Percentiles rank a stretch among this genome's conserved stretches.
Evolutionary conservation across 108 stramenopile species (phyloP).

Genomic region (Pseudonitzschia pungens): DNA sequence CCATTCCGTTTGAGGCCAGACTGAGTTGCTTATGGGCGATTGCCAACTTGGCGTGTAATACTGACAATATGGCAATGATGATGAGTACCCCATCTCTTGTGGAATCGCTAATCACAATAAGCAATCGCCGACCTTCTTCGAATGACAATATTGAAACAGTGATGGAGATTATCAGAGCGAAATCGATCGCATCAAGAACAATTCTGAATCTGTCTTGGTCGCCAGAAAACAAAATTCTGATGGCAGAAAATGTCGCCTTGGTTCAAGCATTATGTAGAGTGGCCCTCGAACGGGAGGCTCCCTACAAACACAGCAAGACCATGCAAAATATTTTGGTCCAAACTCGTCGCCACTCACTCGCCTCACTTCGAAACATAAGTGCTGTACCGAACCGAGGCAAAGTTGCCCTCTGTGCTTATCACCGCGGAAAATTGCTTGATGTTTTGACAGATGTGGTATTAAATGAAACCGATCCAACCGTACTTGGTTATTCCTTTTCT

Average conservation of each 20-base stretch:
- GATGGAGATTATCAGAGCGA: conserved; percentile 51
- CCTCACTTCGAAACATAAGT: conserved; percentile 57
- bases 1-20: conserved; percentile 49
- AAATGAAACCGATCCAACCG: conserved; percentile 44
- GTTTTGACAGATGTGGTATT: conserved; percentile 40
- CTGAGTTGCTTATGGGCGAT: conserved; percentile 61
- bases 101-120: conserved; percentile 37
- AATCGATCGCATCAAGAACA: conserved; percentile 52
- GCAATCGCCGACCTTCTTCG: conserved; percentile 25
- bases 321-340: conserved; percentile 44
- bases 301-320: conserved; percentile 35
- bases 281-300: conserved; percentile 38
- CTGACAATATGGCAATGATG: conserved; percentile 73
- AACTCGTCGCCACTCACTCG: conserved; percentile 48
- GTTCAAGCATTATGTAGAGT: conserved; percentile 35
- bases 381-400: conserved; percentile 54
- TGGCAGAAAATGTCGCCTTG: conserved; percentile 40
- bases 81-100: conserved; percentile 48
- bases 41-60: conserved; percentile 64
- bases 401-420: conserved; percentile 35
- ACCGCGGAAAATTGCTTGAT: conserved; percentile 51
- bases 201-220: conserved; percentile 62
- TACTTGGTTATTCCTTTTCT: conserved; percentile 43
- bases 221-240: conserved; percentile 50
- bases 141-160: conserved; percentile 39